These are phyloP conservation scores for Flammula alnicola DNA, from an alignment of 1,284 basidiomycete genomes.

Conservation along the genomic window DNA sequence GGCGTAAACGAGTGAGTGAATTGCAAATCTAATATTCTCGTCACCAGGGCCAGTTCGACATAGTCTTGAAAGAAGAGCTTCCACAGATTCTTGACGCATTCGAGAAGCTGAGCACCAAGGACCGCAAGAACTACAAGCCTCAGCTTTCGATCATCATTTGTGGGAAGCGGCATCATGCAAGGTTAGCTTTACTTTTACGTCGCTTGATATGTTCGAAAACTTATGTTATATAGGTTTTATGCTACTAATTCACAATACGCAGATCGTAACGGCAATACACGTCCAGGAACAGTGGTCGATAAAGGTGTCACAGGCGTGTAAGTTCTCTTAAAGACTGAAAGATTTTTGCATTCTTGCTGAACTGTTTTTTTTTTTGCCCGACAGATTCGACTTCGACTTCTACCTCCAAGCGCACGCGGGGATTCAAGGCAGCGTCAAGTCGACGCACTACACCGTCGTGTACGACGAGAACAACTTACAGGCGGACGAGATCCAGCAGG, in stretches of 20 bases:
- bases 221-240: constrained; percentile 57
- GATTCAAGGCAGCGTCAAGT: constrained; percentile 65
- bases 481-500: constrained; percentile 72
- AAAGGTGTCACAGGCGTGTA: constrained; percentile 72
- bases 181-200: constrained; percentile 30
- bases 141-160: constrained; percentile 74
- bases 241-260: constrained; percentile 52
- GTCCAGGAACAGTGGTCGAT: constrained; percentile 77
- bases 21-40: constrained; percentile 11
- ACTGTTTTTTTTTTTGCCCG: neutral
- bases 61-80: constrained; percentile 61
- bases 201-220: neutral
- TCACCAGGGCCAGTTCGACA: constrained; percentile 67
- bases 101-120: constrained; percentile 49
- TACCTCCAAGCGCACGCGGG: constrained; percentile 79
- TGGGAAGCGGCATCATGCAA: constrained; percentile 80
- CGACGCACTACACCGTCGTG: constrained; percentile 77
- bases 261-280: constrained; percentile 71
- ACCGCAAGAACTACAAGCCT: constrained; percentile 56
- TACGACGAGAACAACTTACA: constrained; percentile 71
- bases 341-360: neutral
- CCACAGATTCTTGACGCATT: constrained; percentile 61
- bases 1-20: neutral
- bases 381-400: constrained; percentile 74
- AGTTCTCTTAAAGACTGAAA: constrained; percentile 19